Evolutionary conservation across 2,329 filamentous ascomycete species (phyloP), one percentile per base, ranked within the genome.

Genomic region (Coleophoma cylindrospora): DNA sequence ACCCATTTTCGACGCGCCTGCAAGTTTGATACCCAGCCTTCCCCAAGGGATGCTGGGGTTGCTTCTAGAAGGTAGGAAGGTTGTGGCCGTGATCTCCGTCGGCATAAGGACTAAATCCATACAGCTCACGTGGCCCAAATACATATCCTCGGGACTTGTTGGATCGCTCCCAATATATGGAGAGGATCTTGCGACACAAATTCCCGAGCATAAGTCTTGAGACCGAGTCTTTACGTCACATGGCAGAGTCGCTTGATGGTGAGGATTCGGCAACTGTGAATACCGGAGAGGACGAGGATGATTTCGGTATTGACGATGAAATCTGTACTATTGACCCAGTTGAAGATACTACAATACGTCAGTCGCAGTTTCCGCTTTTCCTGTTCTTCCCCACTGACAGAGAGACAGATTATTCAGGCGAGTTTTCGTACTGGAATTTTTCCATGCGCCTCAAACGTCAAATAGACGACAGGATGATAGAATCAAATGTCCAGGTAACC

Each of bases 1-100:
- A 67, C 72, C 50, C 74, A 74, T 51, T 72, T 78, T 55, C 71
- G 71, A 51, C 71, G 76, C 40, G 70, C 72, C 56, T 79, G 76
- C 61, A 68, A 74, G 51, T 78, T 78, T 55, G 68, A 67, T 19
- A 64, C 68, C 10, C 68, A 67, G 45, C 61, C 66, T 34, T 66
- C 69, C 43, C 64, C 63, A 40, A 40, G 65, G 67, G 51, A 68
- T 61, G 53, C 66, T 45, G n/a, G 8, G 21, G 17, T 14, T 17
- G 7, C 43, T 33, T 33, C 21, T 17, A 11, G 27, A 4, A 34
- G 17, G 43, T 17, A 9, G 9, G 27, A n/a, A 19, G 22, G 9
- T 22, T 12, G 19, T 12, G 19, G n/a, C 13, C 11, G 10, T 40
- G 13, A 15, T 15, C 19, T 17, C 10, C 4, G 8, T 12, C 11